phyloP scores from a whole-genome alignment of 441 rosid genomes.

The Caryocar brasiliense region DNA sequence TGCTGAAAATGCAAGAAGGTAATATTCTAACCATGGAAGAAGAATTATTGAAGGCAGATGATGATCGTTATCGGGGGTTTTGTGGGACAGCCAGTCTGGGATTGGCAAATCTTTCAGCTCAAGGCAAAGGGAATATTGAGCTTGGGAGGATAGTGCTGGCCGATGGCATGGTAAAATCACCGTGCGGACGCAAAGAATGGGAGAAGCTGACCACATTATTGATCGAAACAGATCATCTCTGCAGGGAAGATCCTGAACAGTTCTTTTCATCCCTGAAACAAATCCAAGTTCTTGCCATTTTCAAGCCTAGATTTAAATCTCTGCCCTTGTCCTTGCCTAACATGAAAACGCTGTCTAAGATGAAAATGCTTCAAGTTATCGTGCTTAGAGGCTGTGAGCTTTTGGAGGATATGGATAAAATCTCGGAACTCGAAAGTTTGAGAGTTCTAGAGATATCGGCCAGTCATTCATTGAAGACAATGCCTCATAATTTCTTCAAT shows the following conservation, averaged over 20 bases:
- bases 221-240: constrained; percentile 34
- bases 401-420: constrained; percentile 13
- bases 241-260: constrained; percentile 15
- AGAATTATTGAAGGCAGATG: constrained; percentile 7
- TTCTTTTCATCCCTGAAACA: constrained; percentile 14
- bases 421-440: constrained; percentile 19
- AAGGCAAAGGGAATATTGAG: constrained; percentile 9
- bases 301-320: constrained; percentile 24
- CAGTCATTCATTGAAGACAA: constrained; percentile 18
- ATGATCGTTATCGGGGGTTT: constrained; percentile 24
- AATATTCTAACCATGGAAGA: constrained; percentile 34
- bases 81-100: constrained; percentile 18
- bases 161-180: constrained; percentile 45
- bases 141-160: constrained; percentile 30
- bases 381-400: constrained; percentile 39
- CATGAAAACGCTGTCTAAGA: constrained; percentile 5
- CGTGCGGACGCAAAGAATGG: constrained; percentile 11
- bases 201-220: constrained; percentile 26
- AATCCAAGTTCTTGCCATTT: constrained; percentile 37
- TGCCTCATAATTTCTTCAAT: constrained; percentile 21
- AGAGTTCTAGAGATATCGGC: constrained; percentile 49
- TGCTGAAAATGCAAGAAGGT: constrained; percentile 38
- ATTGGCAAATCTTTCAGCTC: constrained; percentile 22
- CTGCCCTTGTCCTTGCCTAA: constrained; percentile 7
- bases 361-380: constrained; percentile 27